Evolutionary conservation across 2,329 filamentous ascomycete species (phyloP).

Genomic region (Neoarthrinium moseri): DNA sequence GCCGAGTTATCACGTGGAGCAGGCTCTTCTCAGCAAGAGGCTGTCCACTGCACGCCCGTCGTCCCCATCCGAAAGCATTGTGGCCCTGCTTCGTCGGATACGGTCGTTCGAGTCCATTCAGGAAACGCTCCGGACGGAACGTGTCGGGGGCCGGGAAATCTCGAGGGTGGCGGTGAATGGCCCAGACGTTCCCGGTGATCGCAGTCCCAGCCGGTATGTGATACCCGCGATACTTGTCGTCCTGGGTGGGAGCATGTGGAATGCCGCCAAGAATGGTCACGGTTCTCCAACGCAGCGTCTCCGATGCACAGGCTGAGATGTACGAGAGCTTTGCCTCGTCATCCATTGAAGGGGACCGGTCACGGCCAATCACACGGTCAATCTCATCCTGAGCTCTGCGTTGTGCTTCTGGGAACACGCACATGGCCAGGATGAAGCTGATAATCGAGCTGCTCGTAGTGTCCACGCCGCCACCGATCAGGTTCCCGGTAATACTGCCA

Average conservation of each 20-base stretch:
- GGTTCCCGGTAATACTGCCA: no score
- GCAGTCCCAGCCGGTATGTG: slow-evolving; percentile 13
- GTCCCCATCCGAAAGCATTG: slow-evolving; percentile 53
- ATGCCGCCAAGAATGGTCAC: slow-evolving; percentile 11
- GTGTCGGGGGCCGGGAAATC: no score
- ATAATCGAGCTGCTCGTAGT: slow-evolving; percentile 1
- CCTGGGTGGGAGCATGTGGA: slow-evolving; percentile 13
- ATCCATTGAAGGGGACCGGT: slow-evolving; percentile 8
- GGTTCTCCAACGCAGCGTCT: slow-evolving; percentile 18
- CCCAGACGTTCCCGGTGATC: slow-evolving; percentile 13
- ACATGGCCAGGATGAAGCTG: slow-evolving; percentile 13
- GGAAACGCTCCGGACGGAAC: no score
- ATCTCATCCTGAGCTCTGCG: slow-evolving; percentile 16
- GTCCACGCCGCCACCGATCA: not conserved
- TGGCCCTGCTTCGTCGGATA: no score
- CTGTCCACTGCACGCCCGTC: slow-evolving; percentile 39
- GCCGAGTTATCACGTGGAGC: slow-evolving; percentile 36
- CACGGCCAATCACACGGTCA: slow-evolving; percentile 11
- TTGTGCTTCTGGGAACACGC: slow-evolving; percentile 13
- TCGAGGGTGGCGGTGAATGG: no score
- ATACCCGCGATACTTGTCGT: slow-evolving; percentile 15
- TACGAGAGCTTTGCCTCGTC: slow-evolving; percentile 13
- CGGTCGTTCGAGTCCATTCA: no score
- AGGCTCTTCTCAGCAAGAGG: slow-evolving; percentile 48
- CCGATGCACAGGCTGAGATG: slow-evolving; percentile 13